Percentiles rank a stretch among this genome's conserved stretches.
Conservation (phyloP, 1,284 basidiomycete species). For the Filobasidium uniguttulatum region DNA sequence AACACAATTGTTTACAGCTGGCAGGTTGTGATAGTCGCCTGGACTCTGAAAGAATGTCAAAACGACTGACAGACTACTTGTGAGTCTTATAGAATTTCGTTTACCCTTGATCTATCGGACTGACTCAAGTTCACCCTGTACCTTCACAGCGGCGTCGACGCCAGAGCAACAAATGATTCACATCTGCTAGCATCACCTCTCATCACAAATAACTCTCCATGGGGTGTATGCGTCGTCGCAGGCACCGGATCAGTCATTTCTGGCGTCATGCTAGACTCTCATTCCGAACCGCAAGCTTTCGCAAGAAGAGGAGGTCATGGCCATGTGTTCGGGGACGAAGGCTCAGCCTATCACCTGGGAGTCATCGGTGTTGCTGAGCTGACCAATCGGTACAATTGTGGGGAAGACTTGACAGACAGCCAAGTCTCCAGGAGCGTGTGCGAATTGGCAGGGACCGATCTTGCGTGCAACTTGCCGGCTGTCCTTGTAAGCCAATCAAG, state of each 20-base stretch:
- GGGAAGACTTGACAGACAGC: conserved; percentile 13
- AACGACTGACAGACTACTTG: conserved; percentile 21
- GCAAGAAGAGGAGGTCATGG: conserved; percentile 25
- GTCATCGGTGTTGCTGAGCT: conserved; percentile 20
- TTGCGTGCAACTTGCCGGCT: conserved; percentile 21
- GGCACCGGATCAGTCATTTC: conserved; percentile 26
- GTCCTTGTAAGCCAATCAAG: conserved; percentile 20
- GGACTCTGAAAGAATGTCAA: conserved; percentile 20
- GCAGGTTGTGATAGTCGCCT: conserved; percentile 3
- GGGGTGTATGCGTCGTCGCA: conserved; percentile 29
- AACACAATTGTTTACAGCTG: background rate
- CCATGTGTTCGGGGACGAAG: conserved; percentile 29
- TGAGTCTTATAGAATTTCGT: conserved; percentile 8
- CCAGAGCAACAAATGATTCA: conserved; percentile 24
- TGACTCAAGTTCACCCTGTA: background rate
- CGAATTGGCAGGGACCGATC: conserved; percentile 19
- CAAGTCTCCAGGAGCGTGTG: conserved; percentile 19
- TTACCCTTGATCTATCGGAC: background rate
- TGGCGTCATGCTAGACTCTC: conserved; percentile 17
- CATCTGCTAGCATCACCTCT: conserved; percentile 25
- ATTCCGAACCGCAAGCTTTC: conserved; percentile 17
- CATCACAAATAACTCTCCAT: conserved; percentile 24
- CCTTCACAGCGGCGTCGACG: background rate
- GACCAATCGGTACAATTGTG: conserved; percentile 22
- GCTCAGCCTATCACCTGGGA: conserved; percentile 26